A percentile compares a stretch with the other conserved stretches of the same genome.
These are phyloP conservation scores for Neotropicomus parvogracilis DNA, from an alignment of 1,284 basidiomycete species.

Conservation along the genomic window DNA sequence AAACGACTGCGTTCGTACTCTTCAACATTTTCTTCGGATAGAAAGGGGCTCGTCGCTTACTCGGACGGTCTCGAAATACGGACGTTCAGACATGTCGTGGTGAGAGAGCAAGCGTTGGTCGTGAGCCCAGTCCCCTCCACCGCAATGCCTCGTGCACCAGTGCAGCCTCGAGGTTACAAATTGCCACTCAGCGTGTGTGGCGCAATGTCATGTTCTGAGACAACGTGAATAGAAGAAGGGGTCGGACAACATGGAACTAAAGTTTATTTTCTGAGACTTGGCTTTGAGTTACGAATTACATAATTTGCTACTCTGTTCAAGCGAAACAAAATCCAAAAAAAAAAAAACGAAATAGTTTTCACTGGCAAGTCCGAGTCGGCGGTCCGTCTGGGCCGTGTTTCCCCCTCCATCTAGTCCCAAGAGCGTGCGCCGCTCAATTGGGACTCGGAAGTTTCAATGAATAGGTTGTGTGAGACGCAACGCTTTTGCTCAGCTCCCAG, in stretches of 20 bases:
- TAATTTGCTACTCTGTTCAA: slow-evolving; percentile 19
- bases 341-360: too few relatives aligned
- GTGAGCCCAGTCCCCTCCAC: slow-evolving; percentile 9
- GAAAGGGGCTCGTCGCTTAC: slow-evolving; percentile 35
- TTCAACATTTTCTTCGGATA: background rate
- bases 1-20: slow-evolving; percentile 61
- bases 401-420: slow-evolving; percentile 1
- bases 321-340: slow-evolving; percentile 9
- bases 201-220: slow-evolving; percentile 21
- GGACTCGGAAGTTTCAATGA: too few relatives aligned
- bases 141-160: slow-evolving; percentile 22
- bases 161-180: slow-evolving; percentile 30
- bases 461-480: background rate
- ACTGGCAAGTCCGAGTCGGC: too few relatives aligned
- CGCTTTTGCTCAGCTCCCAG: background rate
- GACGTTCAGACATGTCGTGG: slow-evolving; percentile 34
- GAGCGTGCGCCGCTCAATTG: background rate
- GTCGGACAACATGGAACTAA: slow-evolving; percentile 13
- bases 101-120: slow-evolving; percentile 10
- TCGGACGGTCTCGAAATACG: slow-evolving; percentile 82
- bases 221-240: slow-evolving; percentile 22
- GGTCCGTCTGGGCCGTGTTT: slow-evolving; percentile 8
- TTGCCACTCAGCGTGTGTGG: slow-evolving; percentile 22
- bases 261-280: slow-evolving; percentile 13
- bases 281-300: slow-evolving; percentile 23